phyloP scores from a whole-genome alignment of 441 rosid species.

The Heliophila coronopifolia region DNA sequence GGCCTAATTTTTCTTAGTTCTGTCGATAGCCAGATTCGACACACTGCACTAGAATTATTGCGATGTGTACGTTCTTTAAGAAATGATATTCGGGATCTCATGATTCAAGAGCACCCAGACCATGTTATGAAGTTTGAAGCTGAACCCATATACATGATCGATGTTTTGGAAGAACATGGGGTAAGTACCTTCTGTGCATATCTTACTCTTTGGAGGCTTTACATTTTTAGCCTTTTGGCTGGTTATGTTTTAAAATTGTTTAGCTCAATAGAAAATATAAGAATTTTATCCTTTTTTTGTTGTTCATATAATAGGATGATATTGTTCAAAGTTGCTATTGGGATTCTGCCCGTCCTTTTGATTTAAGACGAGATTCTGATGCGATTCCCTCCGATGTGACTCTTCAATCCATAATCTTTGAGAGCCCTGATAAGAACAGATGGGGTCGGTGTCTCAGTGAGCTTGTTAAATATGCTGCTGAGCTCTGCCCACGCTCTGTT shows the following conservation, averaged over 20 bases:
- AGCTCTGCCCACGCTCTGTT: slow-evolving; percentile 92
- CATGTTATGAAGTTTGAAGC: slow-evolving; percentile 64
- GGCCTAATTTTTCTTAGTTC: slow-evolving; percentile 96
- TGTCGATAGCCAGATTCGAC: slow-evolving; percentile 96
- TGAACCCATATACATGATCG: slow-evolving; percentile 86
- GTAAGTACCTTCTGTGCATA: slow-evolving; percentile 38
- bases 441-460: slow-evolving; percentile 99
- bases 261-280: slow-evolving; percentile 18
- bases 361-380: slow-evolving; percentile 83
- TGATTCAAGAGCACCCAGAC: slow-evolving; percentile 54
- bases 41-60: slow-evolving; percentile 86
- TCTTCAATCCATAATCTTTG: slow-evolving; percentile 90
- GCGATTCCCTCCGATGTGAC: slow-evolving; percentile 92
- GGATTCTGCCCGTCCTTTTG: slow-evolving; percentile 96
- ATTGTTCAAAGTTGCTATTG: slow-evolving; percentile 95
- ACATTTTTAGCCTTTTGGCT: slow-evolving; percentile 20
- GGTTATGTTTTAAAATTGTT: slow-evolving; percentile 15
- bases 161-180: slow-evolving; percentile 98
- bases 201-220: slow-evolving; percentile 13
- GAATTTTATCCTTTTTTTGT: not conserved
- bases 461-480: slow-evolving; percentile 91
- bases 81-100: slow-evolving; percentile 73
- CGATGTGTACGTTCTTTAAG: slow-evolving; percentile 97
- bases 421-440: slow-evolving; percentile 95
- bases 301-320: slow-evolving; percentile 66